These are phyloP conservation scores for Aspergillus sclerotioniger DNA, from an alignment of 495 filamentous ascomycete species.

Conservation along the genomic window DNA sequence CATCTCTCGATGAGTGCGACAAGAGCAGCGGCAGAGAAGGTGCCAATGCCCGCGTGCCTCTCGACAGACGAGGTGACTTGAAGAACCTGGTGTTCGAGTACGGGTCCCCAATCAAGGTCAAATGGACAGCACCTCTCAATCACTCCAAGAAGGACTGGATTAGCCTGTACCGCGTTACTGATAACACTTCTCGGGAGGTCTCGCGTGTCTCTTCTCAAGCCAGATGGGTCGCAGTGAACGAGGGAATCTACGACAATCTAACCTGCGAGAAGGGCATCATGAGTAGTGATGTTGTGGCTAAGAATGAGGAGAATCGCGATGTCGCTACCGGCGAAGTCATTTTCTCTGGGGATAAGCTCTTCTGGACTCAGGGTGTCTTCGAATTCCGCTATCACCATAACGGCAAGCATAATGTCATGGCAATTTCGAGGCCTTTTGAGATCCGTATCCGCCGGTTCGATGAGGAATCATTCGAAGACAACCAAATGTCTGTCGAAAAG, in stretches of 20 bases:
- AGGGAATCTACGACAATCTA: slow-evolving; percentile 72
- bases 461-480: slow-evolving; percentile 51
- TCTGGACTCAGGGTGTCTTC: slow-evolving; percentile 94
- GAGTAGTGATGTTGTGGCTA: slow-evolving; percentile 56
- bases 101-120: slow-evolving; percentile 84
- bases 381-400: slow-evolving; percentile 98
- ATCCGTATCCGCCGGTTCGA: slow-evolving; percentile 78
- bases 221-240: slow-evolving; percentile 81
- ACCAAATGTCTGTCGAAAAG: slow-evolving; percentile 61
- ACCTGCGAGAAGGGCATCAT: slow-evolving; percentile 79
- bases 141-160: slow-evolving; percentile 96
- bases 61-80: slow-evolving; percentile 55
- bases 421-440: slow-evolving; percentile 90
- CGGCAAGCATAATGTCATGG: slow-evolving; percentile 93
- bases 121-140: slow-evolving; percentile 87
- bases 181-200: slow-evolving; percentile 81
- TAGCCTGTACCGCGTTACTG: slow-evolving; percentile 88
- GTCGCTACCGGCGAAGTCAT: slow-evolving; percentile 69
- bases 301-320: slow-evolving; percentile 45
- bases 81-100: slow-evolving; percentile 82
- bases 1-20: slow-evolving; percentile 49
- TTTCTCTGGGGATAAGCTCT: slow-evolving; percentile 90
- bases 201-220: slow-evolving; percentile 84
- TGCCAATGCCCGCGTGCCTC: slow-evolving; percentile 46
- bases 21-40: slow-evolving; percentile 49